Evolutionary conservation across 768 basidiomycete genomes (phyloP).

Genomic region (Suillus discolor): DNA sequence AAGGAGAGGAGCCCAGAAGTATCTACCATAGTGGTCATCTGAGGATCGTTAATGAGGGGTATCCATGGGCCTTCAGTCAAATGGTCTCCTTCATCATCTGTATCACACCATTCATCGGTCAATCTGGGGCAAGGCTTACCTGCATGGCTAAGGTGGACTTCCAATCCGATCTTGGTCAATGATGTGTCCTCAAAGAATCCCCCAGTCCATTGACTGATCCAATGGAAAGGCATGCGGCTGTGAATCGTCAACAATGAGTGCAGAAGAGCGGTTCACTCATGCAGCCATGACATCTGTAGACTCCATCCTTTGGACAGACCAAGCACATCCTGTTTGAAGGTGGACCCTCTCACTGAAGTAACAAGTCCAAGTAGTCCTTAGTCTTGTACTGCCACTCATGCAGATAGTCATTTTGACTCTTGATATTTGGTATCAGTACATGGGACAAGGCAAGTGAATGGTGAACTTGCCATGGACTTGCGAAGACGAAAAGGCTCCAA

Average conservation of each 20-base stretch:
- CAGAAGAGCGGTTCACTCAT: constrained; percentile 1
- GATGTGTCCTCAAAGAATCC: background rate
- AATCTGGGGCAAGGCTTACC: constrained; percentile 16
- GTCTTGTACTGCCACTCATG: constrained; percentile 4
- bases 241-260: background rate
- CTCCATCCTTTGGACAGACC: background rate
- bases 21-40: background rate
- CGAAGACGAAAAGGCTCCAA: too few species aligned
- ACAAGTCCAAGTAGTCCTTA: background rate
- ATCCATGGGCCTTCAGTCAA: background rate
- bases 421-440: too few species aligned
- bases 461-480: too few species aligned
- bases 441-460: too few species aligned
- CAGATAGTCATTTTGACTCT: constrained; percentile 7
- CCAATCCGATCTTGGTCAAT: background rate
- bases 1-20: background rate
- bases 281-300: constrained; percentile 3
- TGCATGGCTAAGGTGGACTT: constrained; percentile 4
- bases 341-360: background rate
- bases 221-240: constrained; percentile 6
- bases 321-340: background rate
- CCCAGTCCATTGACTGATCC: background rate
- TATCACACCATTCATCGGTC: background rate
- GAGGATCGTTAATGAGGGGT: background rate
- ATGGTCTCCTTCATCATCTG: background rate